phyloP scores from a whole-genome alignment of 116 monocot genomes.

The Phalaenopsis hybrid region DNA sequence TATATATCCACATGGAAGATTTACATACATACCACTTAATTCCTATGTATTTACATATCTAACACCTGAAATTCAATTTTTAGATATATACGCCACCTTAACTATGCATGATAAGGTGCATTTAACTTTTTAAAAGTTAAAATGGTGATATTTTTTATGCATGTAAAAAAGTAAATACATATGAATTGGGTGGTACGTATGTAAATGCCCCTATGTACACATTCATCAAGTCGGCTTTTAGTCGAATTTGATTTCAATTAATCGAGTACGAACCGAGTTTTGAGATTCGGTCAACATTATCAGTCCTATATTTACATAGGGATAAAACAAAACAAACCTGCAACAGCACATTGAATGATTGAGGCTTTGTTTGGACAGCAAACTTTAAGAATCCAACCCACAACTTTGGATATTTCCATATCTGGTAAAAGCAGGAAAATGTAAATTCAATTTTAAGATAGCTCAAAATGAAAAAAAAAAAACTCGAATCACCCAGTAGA shows the following conservation, averaged over 20 bases:
- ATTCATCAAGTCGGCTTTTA: neutral
- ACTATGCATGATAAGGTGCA: too few relatives aligned
- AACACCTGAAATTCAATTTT: too few relatives aligned
- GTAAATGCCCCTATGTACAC: too few relatives aligned
- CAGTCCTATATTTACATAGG: neutral
- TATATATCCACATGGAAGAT: too few relatives aligned
- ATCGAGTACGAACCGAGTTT: neutral
- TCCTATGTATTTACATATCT: too few relatives aligned
- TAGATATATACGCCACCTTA: too few relatives aligned
- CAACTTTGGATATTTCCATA: slow-evolving; percentile 94
- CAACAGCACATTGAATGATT: slow-evolving; percentile 76
- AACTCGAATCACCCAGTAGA: neutral
- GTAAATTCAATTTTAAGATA: neutral
- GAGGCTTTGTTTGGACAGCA: slow-evolving; percentile 75
- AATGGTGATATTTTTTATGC: too few relatives aligned
- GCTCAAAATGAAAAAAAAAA: neutral
- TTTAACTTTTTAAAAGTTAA: too few relatives aligned
- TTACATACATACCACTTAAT: too few relatives aligned
- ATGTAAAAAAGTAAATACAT: neutral
- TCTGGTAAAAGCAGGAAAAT: slow-evolving; percentile 36
- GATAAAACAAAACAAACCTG: slow-evolving; percentile 55
- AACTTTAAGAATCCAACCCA: slow-evolving; percentile 98
- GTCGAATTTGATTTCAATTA: neutral
- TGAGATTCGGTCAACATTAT: neutral
- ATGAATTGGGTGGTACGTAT: too few relatives aligned